Evolutionary conservation across 306 rosid genomes (phyloP), one percentile per base, ranked within the genome.

Genomic region (Hippophae rhamnoides): DNA sequence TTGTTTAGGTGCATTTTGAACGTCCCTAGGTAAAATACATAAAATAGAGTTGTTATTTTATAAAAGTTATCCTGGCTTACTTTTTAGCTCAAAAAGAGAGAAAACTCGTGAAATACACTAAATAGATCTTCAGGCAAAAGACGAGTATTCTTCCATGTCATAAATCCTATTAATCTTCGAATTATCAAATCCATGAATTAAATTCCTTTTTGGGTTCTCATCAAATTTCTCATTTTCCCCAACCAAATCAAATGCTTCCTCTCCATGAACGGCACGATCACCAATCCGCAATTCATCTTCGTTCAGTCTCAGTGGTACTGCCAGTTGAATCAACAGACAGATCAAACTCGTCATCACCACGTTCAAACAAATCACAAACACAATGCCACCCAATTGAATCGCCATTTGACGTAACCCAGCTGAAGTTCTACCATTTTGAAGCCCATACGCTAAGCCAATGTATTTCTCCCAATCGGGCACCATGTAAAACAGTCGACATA

Each of bases 391-490:
- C 1, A 78, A 3, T 65, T 82, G 87, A 14, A 82, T 38, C 9
- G 41, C 77, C 73, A 82, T 51, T 6, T 82, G 87, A 41, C 47
- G 66, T 5, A 82, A 61, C 11, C 82, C 84, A 2, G 76, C 78
- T 0, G n/a, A 41, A 14, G 64, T 69, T 46, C 62, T 47, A 9
- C 78, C 81, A 2, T 51, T 73, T 9, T 82, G 67, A 7, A 82
- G 67, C 12, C 48, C 79, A 60, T 82, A 82, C 14, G 66, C 70
- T 8, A 82, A 75, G 7, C 87, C 87, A 3, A 65, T 64, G 75
- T 82, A 82, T 11, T 78, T 72, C 5, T 81, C 77, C 87, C 87
- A 78, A 54, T 81, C 74, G 1, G 79, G 71, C 8, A 78, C 81
- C 76, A 53, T 57, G 54, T 69, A 75, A 67, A 82, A 82, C 43